These are phyloP conservation scores for Phylloporus rhodoxanthus DNA, from an alignment of 768 basidiomycete species.

Conservation along the genomic window DNA sequence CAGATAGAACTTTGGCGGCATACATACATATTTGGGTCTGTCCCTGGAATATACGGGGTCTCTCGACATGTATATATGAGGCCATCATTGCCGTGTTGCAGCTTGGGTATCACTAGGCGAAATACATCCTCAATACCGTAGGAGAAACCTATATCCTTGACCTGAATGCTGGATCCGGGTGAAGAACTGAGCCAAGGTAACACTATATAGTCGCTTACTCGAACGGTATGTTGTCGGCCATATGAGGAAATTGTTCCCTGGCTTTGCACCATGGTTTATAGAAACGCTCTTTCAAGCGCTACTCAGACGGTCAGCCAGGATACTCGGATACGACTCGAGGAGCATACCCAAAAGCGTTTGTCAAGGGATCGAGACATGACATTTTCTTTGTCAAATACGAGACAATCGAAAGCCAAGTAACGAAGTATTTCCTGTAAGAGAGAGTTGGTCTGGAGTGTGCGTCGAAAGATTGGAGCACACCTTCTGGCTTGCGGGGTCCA, in stretches of 20 bases:
- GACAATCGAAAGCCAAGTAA: constrained; percentile 86
- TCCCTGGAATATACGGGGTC: constrained; percentile 74
- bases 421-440: constrained; percentile 65
- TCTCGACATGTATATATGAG: constrained; percentile 93
- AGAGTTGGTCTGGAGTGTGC: not conserved
- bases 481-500: constrained; percentile 66
- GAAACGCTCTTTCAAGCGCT: constrained; percentile 70
- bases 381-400: constrained; percentile 80
- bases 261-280: constrained; percentile 73
- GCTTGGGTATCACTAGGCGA: constrained; percentile 68
- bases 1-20: constrained; percentile 44
- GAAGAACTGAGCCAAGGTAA: constrained; percentile 4
- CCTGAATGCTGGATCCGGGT: constrained; percentile 56
- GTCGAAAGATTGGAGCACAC: constrained; percentile 38
- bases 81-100: constrained; percentile 92
- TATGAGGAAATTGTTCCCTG: constrained; percentile 61
- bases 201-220: constrained; percentile 48
- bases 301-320: constrained; percentile 6
- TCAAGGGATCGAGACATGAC: constrained; percentile 80
- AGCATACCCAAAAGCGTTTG: constrained; percentile 86
- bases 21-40: constrained; percentile 86
- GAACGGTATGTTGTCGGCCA: constrained; percentile 66
- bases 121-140: constrained; percentile 88
- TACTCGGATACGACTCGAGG: not conserved
- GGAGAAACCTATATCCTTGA: constrained; percentile 83